phyloP scores from a whole-genome alignment of 169 alveolate genomes.

The Babesia caballi region DNA sequence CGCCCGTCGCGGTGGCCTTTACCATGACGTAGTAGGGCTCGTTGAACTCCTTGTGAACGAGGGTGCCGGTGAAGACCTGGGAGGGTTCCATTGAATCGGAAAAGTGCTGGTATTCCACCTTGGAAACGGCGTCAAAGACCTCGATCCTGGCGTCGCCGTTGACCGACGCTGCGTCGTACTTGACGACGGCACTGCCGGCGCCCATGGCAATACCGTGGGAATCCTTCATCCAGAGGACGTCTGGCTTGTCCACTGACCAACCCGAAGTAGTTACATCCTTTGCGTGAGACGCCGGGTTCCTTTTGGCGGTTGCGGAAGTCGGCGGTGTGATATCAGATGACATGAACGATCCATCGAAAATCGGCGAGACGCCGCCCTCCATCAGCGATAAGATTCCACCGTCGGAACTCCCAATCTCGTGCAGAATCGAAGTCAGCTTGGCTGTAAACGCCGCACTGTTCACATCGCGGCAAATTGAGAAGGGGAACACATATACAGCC shows the following conservation, averaged over 20 bases:
- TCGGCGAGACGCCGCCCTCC: slow-evolving; percentile 12
- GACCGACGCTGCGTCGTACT: not conserved
- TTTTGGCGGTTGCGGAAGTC: not conserved
- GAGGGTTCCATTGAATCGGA: not conserved
- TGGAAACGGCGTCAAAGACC: slow-evolving; percentile 7
- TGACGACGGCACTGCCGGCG: slow-evolving; percentile 18
- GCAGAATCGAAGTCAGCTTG: slow-evolving; percentile 4
- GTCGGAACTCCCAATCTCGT: slow-evolving; percentile 1
- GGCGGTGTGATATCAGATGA: not conserved
- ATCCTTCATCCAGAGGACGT: not conserved
- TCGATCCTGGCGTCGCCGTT: slow-evolving; percentile 20
- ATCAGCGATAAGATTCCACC: not conserved
- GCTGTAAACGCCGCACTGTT: slow-evolving; percentile 4
- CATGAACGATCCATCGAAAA: not conserved
- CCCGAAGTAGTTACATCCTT: not conserved
- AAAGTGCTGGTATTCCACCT: slow-evolving; percentile 27
- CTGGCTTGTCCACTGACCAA: slow-evolving; percentile 9
- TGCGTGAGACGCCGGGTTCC: not conserved
- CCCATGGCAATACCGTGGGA: slow-evolving; percentile 24
- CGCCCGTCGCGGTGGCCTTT: not conserved
- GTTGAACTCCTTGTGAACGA: slow-evolving; percentile 6
- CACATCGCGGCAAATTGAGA: slow-evolving; percentile 25
- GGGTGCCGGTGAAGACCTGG: not conserved
- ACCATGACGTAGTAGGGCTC: slow-evolving; percentile 12
- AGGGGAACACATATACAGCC: not conserved